These are phyloP conservation scores for Pilaira anomala DNA, from an alignment of 192 early-diverging fungal genomes.

Conservation along the genomic window DNA sequence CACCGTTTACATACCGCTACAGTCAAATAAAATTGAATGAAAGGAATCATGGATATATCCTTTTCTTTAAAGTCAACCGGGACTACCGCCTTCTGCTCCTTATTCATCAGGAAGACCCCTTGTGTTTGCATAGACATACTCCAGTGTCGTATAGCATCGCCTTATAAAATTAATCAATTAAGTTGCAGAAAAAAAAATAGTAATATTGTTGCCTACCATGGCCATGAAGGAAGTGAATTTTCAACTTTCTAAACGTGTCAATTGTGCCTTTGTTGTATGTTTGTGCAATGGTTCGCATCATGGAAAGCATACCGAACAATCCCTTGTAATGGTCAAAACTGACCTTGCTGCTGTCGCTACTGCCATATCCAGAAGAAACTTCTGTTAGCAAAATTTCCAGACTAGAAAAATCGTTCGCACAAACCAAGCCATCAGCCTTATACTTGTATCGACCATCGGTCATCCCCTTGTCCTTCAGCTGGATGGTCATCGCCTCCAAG, in stretches of 20 bases:
- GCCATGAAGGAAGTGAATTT: conserved; percentile 17
- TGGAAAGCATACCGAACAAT: conserved; percentile 6
- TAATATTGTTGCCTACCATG: conserved; percentile 11
- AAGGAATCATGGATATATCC: conserved; percentile 2
- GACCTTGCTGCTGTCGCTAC: not conserved
- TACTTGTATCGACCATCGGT: conserved; percentile 12
- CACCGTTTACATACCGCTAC: conserved; percentile 5
- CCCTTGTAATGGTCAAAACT: conserved; percentile 16
- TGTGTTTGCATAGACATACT: conserved; percentile 24
- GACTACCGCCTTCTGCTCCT: conserved; percentile 4
- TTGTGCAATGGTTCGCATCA: conserved; percentile 10
- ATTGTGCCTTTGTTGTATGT: conserved; percentile 3
- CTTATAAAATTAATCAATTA: conserved; percentile 8
- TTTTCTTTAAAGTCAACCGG: not conserved
- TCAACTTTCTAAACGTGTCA: conserved; percentile 9
- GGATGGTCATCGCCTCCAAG: not conserved
- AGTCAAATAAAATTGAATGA: conserved; percentile 1
- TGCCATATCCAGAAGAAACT: conserved; percentile 15
- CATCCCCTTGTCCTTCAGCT: conserved; percentile 8
- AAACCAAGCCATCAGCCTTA: conserved; percentile 11
- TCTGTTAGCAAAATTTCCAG: conserved; percentile 11
- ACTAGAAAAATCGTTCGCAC: conserved; percentile 6
- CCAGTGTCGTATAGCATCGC: conserved; percentile 8
- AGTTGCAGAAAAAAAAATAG: conserved; percentile 3
- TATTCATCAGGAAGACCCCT: conserved; percentile 1